Base-by-base conservation (phyloP, 164 flowering plant genomes). In the Vitis labrusca region DNA sequence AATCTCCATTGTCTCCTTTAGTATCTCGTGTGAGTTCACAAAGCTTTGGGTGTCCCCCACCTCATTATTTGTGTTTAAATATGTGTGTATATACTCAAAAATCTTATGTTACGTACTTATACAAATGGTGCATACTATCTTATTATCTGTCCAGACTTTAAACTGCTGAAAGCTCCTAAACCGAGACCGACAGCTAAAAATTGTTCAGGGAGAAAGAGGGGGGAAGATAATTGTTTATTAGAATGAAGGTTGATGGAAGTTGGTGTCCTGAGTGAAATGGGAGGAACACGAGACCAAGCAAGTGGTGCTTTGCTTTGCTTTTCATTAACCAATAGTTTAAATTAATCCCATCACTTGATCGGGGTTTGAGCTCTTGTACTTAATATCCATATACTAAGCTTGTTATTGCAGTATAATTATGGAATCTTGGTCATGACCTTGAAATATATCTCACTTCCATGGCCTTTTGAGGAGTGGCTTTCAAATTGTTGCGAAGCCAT, bases 271-370 rank as follows among this genome's bases (percentile, higher is more conserved):
- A 19, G 58, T 12, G 48, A 77, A 71, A 61, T 75, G 84, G 84
- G 81, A 52, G 77, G 69, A 78, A 61, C 84, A 78, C 80, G 69
- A 79, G 77, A 74, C 68, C 16, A 64, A 66, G 77, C 79, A 82
- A 82, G 73, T 74, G 72, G 79, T 19, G 65, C 48, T 49, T 75
- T 71, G 70, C 68, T 66, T 68, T 64, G 69, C 72, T 62, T 76
- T 71, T 29, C 10, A n/a, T 48, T 29, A 54, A 51, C 32, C 9
- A 37, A 44, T 8, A 9, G 37, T 8, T 51, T 75, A 30, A 54
- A 8, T 61, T 58, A n/a, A 8, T 17, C 58, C 68, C 27, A 30
- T 61, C 67, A 71, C 60, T 71, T 44, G 54, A 49, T 65, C 69
- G 67, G 80, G 74, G 57, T 73, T 61, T 72, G 76, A 61, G 67